Evolutionary conservation across 2,329 filamentous ascomycete species (phyloP).

Genomic region (Alternaria solani): DNA sequence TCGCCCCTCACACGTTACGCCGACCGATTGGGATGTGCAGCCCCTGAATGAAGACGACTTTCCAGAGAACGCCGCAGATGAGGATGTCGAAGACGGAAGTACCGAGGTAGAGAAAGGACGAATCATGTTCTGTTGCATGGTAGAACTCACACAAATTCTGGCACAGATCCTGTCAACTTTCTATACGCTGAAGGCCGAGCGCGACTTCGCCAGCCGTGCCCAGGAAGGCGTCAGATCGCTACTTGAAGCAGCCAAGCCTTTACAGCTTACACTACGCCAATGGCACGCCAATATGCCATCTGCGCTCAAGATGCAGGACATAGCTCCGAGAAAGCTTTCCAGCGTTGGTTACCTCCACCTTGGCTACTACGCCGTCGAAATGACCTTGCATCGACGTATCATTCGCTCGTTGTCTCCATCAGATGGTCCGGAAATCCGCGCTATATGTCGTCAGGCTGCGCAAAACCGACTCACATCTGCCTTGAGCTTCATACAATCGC

Average conservation of each 20-base stretch:
- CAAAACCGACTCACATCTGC: conserved; percentile 54
- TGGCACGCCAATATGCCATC: conserved; percentile 61
- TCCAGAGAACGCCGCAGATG: conserved; percentile 41
- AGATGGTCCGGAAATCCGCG: conserved; percentile 43
- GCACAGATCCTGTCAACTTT: conserved; percentile 61
- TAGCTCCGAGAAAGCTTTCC: conserved; percentile 40
- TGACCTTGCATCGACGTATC: conserved; percentile 56
- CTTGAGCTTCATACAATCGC: conserved; percentile 55
- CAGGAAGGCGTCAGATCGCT: conserved; percentile 59
- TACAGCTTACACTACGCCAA: conserved; percentile 61
- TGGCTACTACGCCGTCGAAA: conserved; percentile 57
- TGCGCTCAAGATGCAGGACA: conserved; percentile 59
- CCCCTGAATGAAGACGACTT: conserved; percentile 58
- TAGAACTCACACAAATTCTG: conserved; percentile 61
- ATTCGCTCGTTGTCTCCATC: conserved; percentile 45
- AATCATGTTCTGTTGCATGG: conserved; percentile 61
- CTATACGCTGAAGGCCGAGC: conserved; percentile 60
- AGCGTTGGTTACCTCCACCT: conserved; percentile 54
- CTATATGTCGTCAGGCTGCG: conserved; percentile 54
- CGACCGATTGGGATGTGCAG: conserved; percentile 64
- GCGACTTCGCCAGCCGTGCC: conserved; percentile 53
- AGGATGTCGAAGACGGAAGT: conserved; percentile 46
- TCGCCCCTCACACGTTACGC: conserved; percentile 63
- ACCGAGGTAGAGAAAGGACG: conserved; percentile 46
- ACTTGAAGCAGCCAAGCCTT: conserved; percentile 62